Conservation (phyloP, 331 rosid genomes). For the Malus hybrid region DNA sequence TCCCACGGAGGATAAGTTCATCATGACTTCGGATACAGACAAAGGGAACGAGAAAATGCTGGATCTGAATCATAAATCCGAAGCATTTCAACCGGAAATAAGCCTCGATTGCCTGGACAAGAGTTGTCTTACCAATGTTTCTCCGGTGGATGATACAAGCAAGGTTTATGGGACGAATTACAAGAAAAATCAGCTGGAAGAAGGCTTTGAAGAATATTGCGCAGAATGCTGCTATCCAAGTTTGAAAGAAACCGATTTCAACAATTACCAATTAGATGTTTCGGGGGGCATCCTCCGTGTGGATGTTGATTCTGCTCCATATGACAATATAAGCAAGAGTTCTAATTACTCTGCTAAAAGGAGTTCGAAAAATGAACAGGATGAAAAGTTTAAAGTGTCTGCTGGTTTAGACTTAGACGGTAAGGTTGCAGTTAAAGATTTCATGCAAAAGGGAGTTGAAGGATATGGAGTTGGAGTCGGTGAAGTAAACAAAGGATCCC, state of each 20-base stretch:
- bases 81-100: conserved; percentile 20
- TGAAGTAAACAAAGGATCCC: conserved; percentile 30
- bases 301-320: conserved; percentile 27
- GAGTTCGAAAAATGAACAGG: conserved; percentile 9
- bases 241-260: conserved; percentile 39
- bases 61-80: conserved; percentile 15
- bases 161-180: conserved; percentile 18
- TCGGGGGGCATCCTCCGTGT: conserved; percentile 34
- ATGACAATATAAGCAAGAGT: conserved; percentile 12
- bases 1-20: conserved; percentile 82
- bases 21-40: conserved; percentile 54
- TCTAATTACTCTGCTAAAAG: conserved; percentile 21
- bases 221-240: conserved; percentile 27
- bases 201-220: conserved; percentile 26
- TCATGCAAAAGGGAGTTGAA: conserved; percentile 22
- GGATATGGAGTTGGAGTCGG: conserved; percentile 16
- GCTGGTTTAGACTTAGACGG: conserved; percentile 28
- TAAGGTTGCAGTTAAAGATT: conserved; percentile 30
- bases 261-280: conserved; percentile 26
- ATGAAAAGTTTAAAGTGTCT: conserved; percentile 27
- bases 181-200: conserved; percentile 19
- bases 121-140: conserved; percentile 34
- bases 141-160: conserved; percentile 23
- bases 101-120: conserved; percentile 41
- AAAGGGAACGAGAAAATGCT: conserved; percentile 21